These are phyloP conservation scores for Oryza glaberrima DNA, from an alignment of 176 grass and related monocot species.

Conservation along the genomic window DNA sequence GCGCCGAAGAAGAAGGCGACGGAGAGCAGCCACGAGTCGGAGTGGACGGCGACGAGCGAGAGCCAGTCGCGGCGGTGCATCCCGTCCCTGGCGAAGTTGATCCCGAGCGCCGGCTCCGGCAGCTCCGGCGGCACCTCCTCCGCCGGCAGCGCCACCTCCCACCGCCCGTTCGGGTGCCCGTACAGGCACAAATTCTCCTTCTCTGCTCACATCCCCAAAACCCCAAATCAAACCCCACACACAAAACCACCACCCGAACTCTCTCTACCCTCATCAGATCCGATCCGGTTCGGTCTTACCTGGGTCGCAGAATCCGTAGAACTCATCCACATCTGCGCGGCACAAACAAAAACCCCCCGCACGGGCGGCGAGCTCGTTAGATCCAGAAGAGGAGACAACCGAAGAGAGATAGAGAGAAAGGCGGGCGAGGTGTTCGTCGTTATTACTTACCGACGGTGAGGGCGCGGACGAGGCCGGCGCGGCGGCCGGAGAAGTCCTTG, in stretches of 20 bases:
- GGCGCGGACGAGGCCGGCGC: constrained; percentile 62
- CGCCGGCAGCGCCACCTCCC: constrained; percentile 58
- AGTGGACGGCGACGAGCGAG: constrained; percentile 61
- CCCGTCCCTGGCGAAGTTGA: constrained; percentile 69
- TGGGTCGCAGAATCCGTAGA: constrained; percentile 60
- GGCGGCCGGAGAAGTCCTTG: constrained; percentile 60
- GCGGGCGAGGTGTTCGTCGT: background rate
- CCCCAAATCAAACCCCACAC: constrained; percentile 7
- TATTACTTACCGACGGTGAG: constrained; percentile 64
- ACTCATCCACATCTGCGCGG: constrained; percentile 57
- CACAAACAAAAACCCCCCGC: background rate
- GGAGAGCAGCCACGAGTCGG: constrained; percentile 59
- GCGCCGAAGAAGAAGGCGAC: constrained; percentile 60
- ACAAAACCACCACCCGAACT: background rate
- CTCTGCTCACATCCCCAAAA: constrained; percentile 17
- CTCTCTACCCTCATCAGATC: constrained; percentile 3
- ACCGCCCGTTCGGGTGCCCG: constrained; percentile 45
- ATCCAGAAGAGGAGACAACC: background rate
- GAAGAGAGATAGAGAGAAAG: background rate
- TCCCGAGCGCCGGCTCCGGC: constrained; percentile 60
- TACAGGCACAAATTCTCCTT: constrained; percentile 72
- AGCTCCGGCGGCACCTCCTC: constrained; percentile 69
- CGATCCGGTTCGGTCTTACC: constrained; percentile 42
- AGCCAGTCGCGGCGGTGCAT: constrained; percentile 66
- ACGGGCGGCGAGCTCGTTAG: background rate